phyloP scores from a whole-genome alignment of 192 early-diverging fungal species.

The Lunasporangiospora selenospora region DNA sequence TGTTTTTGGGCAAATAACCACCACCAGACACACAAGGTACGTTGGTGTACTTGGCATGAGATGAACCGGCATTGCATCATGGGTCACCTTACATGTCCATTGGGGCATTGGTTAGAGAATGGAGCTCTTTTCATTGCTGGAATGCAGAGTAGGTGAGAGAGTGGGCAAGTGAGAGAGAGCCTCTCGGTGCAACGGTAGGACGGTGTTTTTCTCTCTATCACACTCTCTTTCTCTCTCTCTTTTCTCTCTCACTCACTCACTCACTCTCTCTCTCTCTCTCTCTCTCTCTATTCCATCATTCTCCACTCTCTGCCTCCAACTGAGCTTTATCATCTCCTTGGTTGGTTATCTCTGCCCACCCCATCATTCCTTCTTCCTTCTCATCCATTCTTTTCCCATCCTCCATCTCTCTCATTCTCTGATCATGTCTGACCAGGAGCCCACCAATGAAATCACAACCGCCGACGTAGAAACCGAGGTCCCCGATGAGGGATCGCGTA shows the following conservation, averaged over 20 bases:
- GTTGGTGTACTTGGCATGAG: too few species aligned
- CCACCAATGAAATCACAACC: conserved; percentile 7
- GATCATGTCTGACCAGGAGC: conserved; percentile 7
- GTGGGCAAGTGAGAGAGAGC: too few species aligned
- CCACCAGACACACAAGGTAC: too few species aligned
- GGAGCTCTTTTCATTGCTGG: not conserved
- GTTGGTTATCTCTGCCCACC: not conserved
- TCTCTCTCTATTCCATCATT: not conserved
- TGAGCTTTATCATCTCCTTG: not conserved
- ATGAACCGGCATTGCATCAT: too few species aligned
- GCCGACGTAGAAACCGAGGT: conserved; percentile 72
- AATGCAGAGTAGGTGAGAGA: too few species aligned
- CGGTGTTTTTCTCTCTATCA: too few species aligned
- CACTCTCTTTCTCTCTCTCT: too few species aligned
- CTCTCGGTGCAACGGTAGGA: too few species aligned
- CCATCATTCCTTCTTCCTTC: not conserved
- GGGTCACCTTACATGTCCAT: too few species aligned
- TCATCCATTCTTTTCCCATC: not conserved
- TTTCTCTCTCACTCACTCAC: not conserved
- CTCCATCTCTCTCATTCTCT: not conserved
- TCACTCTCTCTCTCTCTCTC: not conserved
- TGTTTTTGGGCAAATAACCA: too few species aligned
- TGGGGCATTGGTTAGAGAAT: too few species aligned
- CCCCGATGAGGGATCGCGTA: conserved; percentile 80
- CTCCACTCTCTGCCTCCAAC: not conserved